phyloP scores from a whole-genome alignment of 352 stramenopile genomes.

The Globisporangium recalcitrans region DNA sequence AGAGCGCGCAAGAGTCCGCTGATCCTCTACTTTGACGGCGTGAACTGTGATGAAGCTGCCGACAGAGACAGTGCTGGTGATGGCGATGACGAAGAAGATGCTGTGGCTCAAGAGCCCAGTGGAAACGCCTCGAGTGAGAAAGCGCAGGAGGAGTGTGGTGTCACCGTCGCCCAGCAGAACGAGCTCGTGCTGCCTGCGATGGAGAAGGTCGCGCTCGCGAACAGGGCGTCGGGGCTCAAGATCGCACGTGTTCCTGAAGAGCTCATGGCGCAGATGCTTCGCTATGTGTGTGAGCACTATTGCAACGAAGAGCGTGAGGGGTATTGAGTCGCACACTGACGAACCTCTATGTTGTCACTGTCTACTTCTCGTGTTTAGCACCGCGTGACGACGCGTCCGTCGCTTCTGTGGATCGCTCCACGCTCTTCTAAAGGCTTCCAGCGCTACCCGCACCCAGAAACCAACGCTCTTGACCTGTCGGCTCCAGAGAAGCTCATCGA shows the following conservation, averaged over 20 bases:
- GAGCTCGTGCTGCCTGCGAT: background rate
- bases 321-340: background rate
- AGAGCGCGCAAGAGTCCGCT: background rate
- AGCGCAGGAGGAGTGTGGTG: background rate
- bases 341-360: background rate
- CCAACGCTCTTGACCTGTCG: constrained; percentile 55
- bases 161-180: background rate
- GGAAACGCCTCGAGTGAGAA: background rate
- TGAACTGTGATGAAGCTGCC: background rate
- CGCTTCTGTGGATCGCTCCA: constrained; percentile 50
- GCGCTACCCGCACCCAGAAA: constrained; percentile 45
- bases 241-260: constrained; percentile 26
- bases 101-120: background rate
- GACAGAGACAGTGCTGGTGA: background rate
- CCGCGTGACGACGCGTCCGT: constrained; percentile 35
- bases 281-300: constrained; percentile 30
- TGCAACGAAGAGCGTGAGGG: background rate
- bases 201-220: background rate
- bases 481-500: constrained; percentile 9
- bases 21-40: constrained; percentile 8
- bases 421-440: constrained; percentile 41
- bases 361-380: constrained; percentile 32
- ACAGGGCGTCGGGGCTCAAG: background rate
- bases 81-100: background rate
- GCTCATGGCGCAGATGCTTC: constrained; percentile 20